Base-by-base conservation (phyloP, 768 basidiomycete genomes). In the Tylopilus vinaceipallidus region DNA sequence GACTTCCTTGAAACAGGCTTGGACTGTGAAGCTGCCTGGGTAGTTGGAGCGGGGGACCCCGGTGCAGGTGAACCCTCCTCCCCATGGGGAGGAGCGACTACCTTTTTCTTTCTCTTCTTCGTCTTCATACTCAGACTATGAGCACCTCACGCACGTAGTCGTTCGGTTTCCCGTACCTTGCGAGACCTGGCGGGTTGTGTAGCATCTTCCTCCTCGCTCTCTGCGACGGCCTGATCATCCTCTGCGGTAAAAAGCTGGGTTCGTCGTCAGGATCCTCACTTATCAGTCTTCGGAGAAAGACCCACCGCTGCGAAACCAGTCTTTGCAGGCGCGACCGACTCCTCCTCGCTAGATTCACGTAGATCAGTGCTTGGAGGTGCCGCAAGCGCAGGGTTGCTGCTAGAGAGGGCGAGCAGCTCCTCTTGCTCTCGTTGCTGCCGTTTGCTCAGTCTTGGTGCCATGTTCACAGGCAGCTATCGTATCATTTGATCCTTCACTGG, bases 351-450 rank as follows among this genome's bases (percentile, higher is more conserved):
- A 9, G 71, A 64, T 44, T 43, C 47, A 13, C 50, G 54, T 0
- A n/a, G 51, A 53, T 64, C 56, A n/a, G 32, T 14, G 34, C 10
- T 42, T 16, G 40, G 45, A 11, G 54, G 23, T 10, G 46, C n/a
- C n/a, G n/a, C 50, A 1, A 46, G 30, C 5, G 55, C 47, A 0
- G 63, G 67, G 17, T 56, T 62, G 5, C 57, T 64, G 13, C 69
- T 60, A 2, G 70, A 59, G 33, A 86, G 75, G 1, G 80, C 77
- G 30, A 81, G 75, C 2, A 95, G 79, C 55, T 95, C 90, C 51
- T 93, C 90, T 20, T 83, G 76, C 60, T 92, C 90, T 39, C 92
- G 74, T 61, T 94, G 89, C 66, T 93, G 91, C 41, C 93, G 78
- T 69, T 91, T 95, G 69, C 82, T 94, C 33, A 86, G 69, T 54